Percentiles rank a stretch among this genome's conserved stretches.
Conservation (phyloP, 495 filamentous ascomycete genomes). For the Ramalina peruviana region DNA sequence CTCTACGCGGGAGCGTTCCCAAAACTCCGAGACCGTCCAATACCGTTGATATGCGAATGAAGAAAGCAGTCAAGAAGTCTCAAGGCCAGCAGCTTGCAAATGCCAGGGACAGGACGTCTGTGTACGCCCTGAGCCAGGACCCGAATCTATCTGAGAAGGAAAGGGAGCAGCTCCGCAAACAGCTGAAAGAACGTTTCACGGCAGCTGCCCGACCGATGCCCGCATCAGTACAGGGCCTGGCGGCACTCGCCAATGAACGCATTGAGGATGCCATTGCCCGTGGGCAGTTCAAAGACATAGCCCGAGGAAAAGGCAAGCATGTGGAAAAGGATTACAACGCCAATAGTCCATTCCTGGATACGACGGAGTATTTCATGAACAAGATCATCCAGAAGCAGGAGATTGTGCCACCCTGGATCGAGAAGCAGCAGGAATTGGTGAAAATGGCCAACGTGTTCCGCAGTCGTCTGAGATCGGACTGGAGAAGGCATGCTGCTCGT, state of each 20-base stretch:
- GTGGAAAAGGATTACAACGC: slow-evolving; percentile 67
- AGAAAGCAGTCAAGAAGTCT: slow-evolving; percentile 26
- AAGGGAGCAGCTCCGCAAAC: slow-evolving; percentile 47
- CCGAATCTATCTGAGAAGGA: slow-evolving; percentile 51
- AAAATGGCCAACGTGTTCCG: slow-evolving; percentile 58
- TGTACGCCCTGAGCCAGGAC: slow-evolving; percentile 53
- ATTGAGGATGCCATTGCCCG: slow-evolving; percentile 90
- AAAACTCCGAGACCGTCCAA: slow-evolving; percentile 21
- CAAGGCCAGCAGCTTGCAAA: slow-evolving; percentile 50
- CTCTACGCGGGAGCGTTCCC: slow-evolving; percentile 34
- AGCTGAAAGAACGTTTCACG: slow-evolving; percentile 68
- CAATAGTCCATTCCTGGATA: slow-evolving; percentile 83
- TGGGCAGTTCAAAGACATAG: slow-evolving; percentile 81
- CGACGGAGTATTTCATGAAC: slow-evolving; percentile 96
- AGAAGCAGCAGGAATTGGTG: slow-evolving; percentile 88
- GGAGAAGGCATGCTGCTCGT: slow-evolving; percentile 72
- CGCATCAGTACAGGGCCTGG: slow-evolving; percentile 61
- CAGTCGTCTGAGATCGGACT: slow-evolving; percentile 59
- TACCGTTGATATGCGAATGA: slow-evolving; percentile 46
- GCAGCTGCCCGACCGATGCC: slow-evolving; percentile 64
- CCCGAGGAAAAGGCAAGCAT: slow-evolving; percentile 56
- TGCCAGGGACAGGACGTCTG: slow-evolving; percentile 63
- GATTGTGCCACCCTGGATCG: slow-evolving; percentile 55
- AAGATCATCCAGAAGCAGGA: slow-evolving; percentile 94
- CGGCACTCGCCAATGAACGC: slow-evolving; percentile 76